phyloP scores from a whole-genome alignment of 2,329 filamentous ascomycete genomes.

The Mariannaea sp. region DNA sequence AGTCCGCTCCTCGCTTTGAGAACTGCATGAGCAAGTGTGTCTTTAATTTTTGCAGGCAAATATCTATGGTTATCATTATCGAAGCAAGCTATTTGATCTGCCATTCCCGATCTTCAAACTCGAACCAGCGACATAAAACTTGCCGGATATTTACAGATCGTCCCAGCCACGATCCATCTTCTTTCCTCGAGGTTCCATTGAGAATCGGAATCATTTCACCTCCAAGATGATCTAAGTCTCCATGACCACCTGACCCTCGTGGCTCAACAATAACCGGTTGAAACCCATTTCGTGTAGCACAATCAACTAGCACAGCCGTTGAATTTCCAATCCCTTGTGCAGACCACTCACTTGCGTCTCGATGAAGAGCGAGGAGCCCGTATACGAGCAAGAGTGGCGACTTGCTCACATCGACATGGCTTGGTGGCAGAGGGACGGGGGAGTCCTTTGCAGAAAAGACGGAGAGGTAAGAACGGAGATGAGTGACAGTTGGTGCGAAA shows the following conservation, averaged over 20 bases:
- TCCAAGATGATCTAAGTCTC: conserved; percentile 47
- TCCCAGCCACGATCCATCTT: conserved; percentile 61
- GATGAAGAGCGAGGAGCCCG: conserved; percentile 68
- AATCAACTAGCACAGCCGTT: conserved; percentile 66
- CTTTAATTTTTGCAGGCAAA: not conserved
- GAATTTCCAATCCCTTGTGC: conserved; percentile 71
- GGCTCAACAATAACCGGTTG: conserved; percentile 56
- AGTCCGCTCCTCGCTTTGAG: not conserved
- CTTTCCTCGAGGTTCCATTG: conserved; percentile 57
- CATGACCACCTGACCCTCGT: conserved; percentile 35
- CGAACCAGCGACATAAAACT: conserved; percentile 70
- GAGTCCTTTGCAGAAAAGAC: conserved; percentile 52
- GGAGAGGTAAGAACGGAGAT: conserved; percentile 76
- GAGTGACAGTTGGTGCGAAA: conserved; percentile 76
- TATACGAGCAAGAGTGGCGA: conserved; percentile 63
- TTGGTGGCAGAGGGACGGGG: conserved; percentile 45
- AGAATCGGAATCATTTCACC: conserved; percentile 64
- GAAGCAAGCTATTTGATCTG: not conserved
- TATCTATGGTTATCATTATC: no score
- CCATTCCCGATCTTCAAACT: conserved; percentile 21
- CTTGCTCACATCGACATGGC: conserved; percentile 14
- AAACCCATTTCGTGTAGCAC: conserved; percentile 53
- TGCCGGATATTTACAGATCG: conserved; percentile 61
- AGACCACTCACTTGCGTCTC: conserved; percentile 73
- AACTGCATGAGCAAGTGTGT: not conserved